A percentile compares a stretch with the other conserved stretches of the same genome.
Evolutionary conservation across 176 grass and related monocot species (phyloP).

Genomic region (Musa schizocarpa): DNA sequence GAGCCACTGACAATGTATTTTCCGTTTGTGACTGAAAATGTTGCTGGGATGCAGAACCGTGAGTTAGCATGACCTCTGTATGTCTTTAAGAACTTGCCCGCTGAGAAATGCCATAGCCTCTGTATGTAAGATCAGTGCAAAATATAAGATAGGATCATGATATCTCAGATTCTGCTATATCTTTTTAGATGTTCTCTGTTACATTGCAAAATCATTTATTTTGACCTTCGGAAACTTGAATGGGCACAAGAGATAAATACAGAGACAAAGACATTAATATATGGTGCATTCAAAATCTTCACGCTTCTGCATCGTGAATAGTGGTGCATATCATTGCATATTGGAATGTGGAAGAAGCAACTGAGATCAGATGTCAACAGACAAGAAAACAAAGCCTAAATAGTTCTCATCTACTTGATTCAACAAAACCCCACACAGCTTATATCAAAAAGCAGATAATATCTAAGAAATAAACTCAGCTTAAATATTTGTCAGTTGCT

Average conservation of each 20-base stretch:
- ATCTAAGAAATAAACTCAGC: no score
- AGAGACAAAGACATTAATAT: no score
- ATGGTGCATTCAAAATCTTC: no score
- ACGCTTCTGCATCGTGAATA: no score
- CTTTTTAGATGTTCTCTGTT: neutral
- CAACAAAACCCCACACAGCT: no score
- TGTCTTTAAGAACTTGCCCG: constrained; percentile 82
- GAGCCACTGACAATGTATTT: constrained; percentile 94
- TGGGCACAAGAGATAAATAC: neutral
- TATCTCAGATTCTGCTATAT: neutral
- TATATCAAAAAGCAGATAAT: no score
- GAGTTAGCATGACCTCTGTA: constrained; percentile 84
- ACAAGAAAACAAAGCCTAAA: neutral
- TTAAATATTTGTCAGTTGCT: no score
- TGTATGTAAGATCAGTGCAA: constrained; percentile 19
- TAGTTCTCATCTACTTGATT: neutral
- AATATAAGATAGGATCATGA: neutral
- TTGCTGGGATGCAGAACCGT: constrained; percentile 66
- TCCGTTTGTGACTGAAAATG: constrained; percentile 73
- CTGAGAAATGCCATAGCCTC: constrained; percentile 84
- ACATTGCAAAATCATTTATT: neutral
- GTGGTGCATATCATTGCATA: no score
- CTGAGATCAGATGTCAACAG: neutral
- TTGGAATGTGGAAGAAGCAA: neutral
- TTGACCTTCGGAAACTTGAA: neutral